phyloP scores from a whole-genome alignment of 148 eudicot species.

The Cornus suecica region DNA sequence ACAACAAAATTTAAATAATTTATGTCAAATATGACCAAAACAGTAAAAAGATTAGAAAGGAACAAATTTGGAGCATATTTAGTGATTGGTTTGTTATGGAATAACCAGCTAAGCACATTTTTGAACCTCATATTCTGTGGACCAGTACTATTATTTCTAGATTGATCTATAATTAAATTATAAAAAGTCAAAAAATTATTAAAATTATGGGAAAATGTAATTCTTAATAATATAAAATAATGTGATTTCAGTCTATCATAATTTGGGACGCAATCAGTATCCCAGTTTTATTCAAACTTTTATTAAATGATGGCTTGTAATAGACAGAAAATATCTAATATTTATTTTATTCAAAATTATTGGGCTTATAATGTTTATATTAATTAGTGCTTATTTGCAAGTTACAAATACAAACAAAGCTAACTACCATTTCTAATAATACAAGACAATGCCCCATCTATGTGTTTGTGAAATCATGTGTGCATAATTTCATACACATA shows the following conservation, averaged over 20 bases:
- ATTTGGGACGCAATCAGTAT: too few relatives aligned
- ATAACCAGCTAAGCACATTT: background rate
- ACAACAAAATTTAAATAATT: too few relatives aligned
- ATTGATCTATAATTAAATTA: too few relatives aligned
- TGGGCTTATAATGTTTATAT: too few relatives aligned
- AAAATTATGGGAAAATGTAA: too few relatives aligned
- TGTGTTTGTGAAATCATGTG: background rate
- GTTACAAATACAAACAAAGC: background rate
- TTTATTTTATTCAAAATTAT: too few relatives aligned
- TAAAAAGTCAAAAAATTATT: too few relatives aligned
- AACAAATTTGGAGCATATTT: background rate
- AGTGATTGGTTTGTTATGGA: conserved; percentile 1
- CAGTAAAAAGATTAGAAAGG: background rate
- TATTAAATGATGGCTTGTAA: too few relatives aligned
- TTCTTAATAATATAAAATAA: too few relatives aligned
- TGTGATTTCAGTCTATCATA: too few relatives aligned
- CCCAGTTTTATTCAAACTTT: too few relatives aligned
- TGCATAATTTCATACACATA: background rate
- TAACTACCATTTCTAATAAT: background rate
- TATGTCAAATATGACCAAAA: background rate
- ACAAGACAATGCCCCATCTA: background rate
- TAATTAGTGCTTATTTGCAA: background rate
- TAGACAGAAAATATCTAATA: too few relatives aligned
- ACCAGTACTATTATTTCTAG: background rate
- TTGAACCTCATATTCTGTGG: background rate